Conservation (phyloP, 129 eudicot species). For the Smallanthus sonchifolius region DNA sequence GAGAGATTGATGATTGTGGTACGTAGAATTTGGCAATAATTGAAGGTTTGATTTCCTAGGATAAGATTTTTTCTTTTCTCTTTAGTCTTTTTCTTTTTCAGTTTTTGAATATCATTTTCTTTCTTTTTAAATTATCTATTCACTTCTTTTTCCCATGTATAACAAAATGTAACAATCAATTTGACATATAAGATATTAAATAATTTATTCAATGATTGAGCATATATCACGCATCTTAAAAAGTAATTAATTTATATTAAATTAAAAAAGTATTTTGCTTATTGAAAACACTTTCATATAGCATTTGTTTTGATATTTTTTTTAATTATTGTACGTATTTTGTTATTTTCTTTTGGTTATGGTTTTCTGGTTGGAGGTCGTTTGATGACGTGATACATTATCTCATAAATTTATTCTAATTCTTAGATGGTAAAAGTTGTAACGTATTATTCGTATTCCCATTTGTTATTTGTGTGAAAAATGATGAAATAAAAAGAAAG, state of each 20-base stretch:
- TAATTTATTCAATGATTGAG: no score
- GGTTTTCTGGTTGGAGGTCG: neutral
- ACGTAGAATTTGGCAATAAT: constrained; percentile 25
- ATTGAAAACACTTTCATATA: no score
- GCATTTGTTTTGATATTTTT: neutral
- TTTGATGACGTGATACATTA: neutral
- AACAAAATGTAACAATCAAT: no score
- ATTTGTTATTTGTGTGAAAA: neutral
- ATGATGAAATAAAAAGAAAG: neutral
- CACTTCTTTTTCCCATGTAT: neutral
- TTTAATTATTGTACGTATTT: neutral
- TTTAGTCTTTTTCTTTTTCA: neutral
- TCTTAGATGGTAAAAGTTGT: neutral
- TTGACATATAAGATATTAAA: no score
- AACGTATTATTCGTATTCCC: neutral
- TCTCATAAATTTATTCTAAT: neutral
- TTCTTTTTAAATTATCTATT: neutral
- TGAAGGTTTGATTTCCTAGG: constrained; percentile 6
- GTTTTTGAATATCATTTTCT: neutral
- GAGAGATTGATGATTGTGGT: constrained; percentile 21
- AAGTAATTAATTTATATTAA: no score
- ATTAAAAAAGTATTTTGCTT: no score
- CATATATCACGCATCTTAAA: no score
- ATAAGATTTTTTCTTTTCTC: neutral
- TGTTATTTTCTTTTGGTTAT: no score